These are phyloP conservation scores for Geranium rotundifolium DNA, from an alignment of 345 rosid species.

Conservation along the genomic window DNA sequence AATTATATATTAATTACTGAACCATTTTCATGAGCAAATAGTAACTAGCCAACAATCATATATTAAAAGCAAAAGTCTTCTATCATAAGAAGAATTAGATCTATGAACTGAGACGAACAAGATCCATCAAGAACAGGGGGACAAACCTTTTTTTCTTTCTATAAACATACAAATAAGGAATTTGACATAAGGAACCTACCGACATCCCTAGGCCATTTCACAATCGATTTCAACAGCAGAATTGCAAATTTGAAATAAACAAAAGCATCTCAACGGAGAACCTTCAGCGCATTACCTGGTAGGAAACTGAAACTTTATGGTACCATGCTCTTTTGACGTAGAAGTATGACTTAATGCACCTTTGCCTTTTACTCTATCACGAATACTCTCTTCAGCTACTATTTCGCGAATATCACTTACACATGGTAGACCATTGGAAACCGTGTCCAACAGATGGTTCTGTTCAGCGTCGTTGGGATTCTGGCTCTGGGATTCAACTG, in stretches of 20 bases:
- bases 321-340: constrained; percentile 16
- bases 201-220: neutral
- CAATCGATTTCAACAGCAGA: neutral
- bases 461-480: constrained; percentile 13
- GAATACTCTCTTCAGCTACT: constrained; percentile 29
- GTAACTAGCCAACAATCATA: neutral
- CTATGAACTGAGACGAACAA: neutral
- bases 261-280: constrained; percentile 1
- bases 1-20: neutral
- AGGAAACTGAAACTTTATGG: constrained; percentile 8
- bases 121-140: neutral
- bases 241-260: neutral
- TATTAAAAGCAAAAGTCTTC: neutral
- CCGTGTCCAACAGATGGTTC: constrained; percentile 14
- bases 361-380: constrained; percentile 41
- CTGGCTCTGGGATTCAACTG: constrained; percentile 19
- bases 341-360: constrained; percentile 19
- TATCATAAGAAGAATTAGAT: too few relatives aligned
- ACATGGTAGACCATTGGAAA: constrained; percentile 20
- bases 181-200: neutral
- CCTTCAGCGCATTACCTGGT: constrained; percentile 33
- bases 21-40: neutral
- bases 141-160: neutral
- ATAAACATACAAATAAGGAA: neutral
- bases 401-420: constrained; percentile 27